Evolutionary conservation across 2,329 filamentous ascomycete genomes (phyloP), one percentile per base, ranked within the genome.

Genomic region (Monosporascus sp.): DNA sequence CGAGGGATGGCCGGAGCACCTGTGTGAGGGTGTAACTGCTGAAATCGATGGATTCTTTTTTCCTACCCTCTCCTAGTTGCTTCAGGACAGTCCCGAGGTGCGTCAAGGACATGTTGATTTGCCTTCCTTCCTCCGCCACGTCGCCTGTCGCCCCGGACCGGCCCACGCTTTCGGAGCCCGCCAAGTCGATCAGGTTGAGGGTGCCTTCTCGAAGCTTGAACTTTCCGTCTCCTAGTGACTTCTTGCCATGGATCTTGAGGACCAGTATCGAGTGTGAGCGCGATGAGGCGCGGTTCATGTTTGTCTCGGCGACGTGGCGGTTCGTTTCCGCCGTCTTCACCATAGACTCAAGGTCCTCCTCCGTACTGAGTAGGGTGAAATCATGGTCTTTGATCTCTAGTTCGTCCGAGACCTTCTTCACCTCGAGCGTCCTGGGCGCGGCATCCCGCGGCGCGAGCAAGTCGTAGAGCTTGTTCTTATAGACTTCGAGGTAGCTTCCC

Each of bases 191-290:
- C 3, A 99, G 80, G 71, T 99, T 99, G 54, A 99, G 81, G 0
- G 92, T 96, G 39, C 94, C 93, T 70, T 97, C 92, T 63, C 89
- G 95, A 17, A 83, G 85, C 71, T 97, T 90, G 11, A 65, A 47
- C 25, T 63, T 59, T 85, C 86, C 0, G 90, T 96, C 41, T 86
- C 82, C 48, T 66, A 68, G 64, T 22, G 74, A 74, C 57, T 97
- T 97, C 50, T 77, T 73, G n/a, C 84, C 83, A 8, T 77, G 73
- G 8, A 87, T 72, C 66, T 95, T 96, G 51, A 99, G 80, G 53
- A 97, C 96, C 67, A 99, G 97, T 48, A 99, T 91, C 1, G 90
- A 96, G 73, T 99, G 94, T 34, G 90, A 96, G 48, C 95, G 88
- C 11, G 91, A 96, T 0, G 90, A 96, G 47, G 92, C 84, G 74